A percentile compares a stretch with the other conserved stretches of the same genome.
These are phyloP conservation scores for Fonsecaea multimorphosa DNA, from an alignment of 2,329 filamentous ascomycete species.

Conservation along the genomic window DNA sequence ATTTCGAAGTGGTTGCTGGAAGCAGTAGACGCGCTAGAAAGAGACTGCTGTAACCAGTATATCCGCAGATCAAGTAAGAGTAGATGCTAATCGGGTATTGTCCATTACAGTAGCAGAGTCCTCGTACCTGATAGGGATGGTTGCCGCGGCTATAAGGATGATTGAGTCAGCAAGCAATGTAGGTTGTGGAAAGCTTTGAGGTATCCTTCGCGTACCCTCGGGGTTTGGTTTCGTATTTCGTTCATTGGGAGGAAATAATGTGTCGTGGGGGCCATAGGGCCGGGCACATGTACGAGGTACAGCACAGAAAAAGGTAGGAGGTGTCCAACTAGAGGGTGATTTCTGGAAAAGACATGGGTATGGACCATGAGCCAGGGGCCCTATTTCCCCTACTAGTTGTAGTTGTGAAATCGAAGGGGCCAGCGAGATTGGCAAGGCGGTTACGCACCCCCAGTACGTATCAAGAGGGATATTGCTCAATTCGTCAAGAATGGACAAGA, in stretches of 20 bases:
- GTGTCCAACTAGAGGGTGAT: not conserved
- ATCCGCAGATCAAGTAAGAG: not conserved
- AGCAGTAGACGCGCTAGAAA: not conserved
- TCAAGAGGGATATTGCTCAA: slow-evolving; percentile 16
- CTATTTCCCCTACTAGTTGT: not conserved
- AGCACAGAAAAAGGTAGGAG: not conserved
- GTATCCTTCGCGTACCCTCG: not conserved
- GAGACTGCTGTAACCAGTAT: not conserved
- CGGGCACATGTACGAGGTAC: not conserved
- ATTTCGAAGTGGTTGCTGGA: not conserved
- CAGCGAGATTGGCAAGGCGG: slow-evolving; percentile 4
- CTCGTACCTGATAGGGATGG: not conserved
- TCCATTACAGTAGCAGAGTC: not conserved
- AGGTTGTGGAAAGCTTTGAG: not conserved
- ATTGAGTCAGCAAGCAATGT: not conserved
- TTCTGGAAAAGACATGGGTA: slow-evolving; percentile 11
- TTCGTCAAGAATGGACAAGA: slow-evolving; percentile 14
- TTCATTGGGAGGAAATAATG: not conserved
- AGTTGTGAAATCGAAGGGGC: not conserved
- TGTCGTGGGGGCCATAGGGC: not conserved
- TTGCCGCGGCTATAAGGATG: not conserved
- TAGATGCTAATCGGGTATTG: not conserved
- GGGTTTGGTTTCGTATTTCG: not conserved
- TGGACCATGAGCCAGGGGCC: not conserved
- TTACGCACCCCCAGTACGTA: slow-evolving; percentile 1